Conservation (phyloP, 345 rosid genomes). For the Rhodomyrtus tomentosa region DNA sequence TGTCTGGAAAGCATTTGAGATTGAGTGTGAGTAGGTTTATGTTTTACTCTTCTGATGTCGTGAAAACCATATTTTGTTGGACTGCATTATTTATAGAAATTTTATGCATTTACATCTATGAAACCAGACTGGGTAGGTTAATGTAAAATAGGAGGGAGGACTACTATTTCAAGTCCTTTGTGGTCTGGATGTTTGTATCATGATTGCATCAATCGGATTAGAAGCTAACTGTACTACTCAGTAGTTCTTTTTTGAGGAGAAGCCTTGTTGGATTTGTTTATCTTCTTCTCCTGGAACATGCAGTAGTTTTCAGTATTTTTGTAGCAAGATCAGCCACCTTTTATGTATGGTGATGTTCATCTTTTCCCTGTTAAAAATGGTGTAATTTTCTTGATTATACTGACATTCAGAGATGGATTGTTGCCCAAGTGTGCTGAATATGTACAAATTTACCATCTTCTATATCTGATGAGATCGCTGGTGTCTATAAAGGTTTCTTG, state of each 20-base stretch:
- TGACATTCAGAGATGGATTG: background rate
- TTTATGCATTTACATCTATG: background rate
- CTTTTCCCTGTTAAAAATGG: background rate
- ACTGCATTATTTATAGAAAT: background rate
- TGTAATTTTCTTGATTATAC: background rate
- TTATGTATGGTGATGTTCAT: background rate
- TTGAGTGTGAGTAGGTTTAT: background rate
- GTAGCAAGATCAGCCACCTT: background rate
- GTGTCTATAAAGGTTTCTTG: background rate
- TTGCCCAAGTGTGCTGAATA: background rate
- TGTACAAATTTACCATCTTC: background rate
- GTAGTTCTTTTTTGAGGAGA: background rate
- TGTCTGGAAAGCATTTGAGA: background rate
- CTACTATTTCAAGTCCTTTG: background rate
- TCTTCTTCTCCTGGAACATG: background rate
- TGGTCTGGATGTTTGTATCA: background rate
- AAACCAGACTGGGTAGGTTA: background rate
- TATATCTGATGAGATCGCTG: background rate
- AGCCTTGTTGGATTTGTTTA: background rate
- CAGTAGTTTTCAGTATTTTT: background rate
- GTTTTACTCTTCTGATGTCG: background rate
- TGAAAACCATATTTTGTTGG: background rate
- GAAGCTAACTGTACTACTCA: background rate
- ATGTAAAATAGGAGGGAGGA: background rate
- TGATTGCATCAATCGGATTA: background rate